Evolutionary conservation across 169 alveolate genomes (phyloP).

Genomic region (Plasmodium vivax): DNA sequence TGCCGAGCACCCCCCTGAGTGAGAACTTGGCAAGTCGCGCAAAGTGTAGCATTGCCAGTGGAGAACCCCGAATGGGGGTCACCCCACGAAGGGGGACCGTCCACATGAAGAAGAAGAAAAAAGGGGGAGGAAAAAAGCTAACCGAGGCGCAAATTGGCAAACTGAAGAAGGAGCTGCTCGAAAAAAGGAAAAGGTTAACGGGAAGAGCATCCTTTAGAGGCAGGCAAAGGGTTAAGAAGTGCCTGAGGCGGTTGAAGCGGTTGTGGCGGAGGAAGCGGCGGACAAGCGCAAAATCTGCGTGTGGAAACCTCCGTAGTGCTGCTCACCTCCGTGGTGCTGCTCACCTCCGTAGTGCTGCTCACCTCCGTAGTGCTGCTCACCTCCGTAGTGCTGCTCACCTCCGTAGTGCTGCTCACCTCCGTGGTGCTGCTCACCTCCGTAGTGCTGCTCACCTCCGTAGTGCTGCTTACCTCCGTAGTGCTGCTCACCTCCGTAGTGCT

Average conservation of each 20-base stretch:
- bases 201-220: not conserved
- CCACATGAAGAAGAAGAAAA: not conserved
- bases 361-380: too few species aligned
- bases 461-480: too few species aligned
- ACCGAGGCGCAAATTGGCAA: not conserved
- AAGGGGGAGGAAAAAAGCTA: not conserved
- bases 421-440: too few species aligned
- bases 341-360: too few species aligned
- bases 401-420: too few species aligned
- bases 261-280: not conserved
- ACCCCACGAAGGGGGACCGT: not conserved
- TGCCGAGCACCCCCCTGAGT: not conserved
- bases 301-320: not conserved
- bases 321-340: too few species aligned
- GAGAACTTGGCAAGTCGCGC: not conserved
- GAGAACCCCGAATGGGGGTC: not conserved
- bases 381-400: too few species aligned
- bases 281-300: not conserved
- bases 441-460: too few species aligned
- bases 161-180: not conserved
- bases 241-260: slow-evolving; percentile 1
- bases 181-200: not conserved
- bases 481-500: too few species aligned
- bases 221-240: slow-evolving; percentile 13
- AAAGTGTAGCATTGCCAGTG: not conserved